Base-by-base conservation (phyloP, 345 rosid species). In the Aurinia saxatilis region DNA sequence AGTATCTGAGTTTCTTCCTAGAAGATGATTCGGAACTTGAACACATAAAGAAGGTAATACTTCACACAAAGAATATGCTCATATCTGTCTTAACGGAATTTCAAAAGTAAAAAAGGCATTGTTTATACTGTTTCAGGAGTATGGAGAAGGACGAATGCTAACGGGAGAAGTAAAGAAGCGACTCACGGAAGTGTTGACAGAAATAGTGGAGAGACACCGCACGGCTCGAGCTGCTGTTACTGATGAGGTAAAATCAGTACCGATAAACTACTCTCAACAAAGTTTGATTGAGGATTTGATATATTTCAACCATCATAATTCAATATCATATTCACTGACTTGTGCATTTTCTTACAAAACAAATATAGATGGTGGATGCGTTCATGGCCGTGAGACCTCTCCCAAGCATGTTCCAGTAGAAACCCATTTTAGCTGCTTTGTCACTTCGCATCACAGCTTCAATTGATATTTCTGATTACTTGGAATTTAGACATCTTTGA, bases 321-420 rank as follows among this genome's bases (percentile, higher is more conserved):
- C 35, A 44, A 15, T 47, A 19, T 8, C 25, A 19, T 6, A 31
- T 30, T 10, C n/a, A 14, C 47, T 14, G 31, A 57, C 7, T 1
- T 10, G 2, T 3, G 5, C 47, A 57, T 8, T 29, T 0, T 55
- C 6, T 3, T 10, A 36, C 58, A 36, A 50, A 50, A 1, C 2
- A 50, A 25, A 39, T n/a, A 23, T 82, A 93, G 99, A 84, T 90
- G 95, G 96, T 90, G 65, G 92, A 84, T 74, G 96, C 97, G 21
- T 87, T 90, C 73, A 87, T 93, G 97, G 82, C 88, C 0, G 90
- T 75, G 48, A 80, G 99, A 76, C 95, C 97, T 14, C 97, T 90
- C 60, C 99, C 97, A 57, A 75, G 56, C 57, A 87, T 87, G 97
- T 90, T 93, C 33, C 70, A 77, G 62, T 92, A 59, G 77, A 27